Percentiles rank a stretch among this genome's conserved stretches.
Evolutionary conservation across 352 stramenopile species (phyloP).

Genomic region (Albugo candida): DNA sequence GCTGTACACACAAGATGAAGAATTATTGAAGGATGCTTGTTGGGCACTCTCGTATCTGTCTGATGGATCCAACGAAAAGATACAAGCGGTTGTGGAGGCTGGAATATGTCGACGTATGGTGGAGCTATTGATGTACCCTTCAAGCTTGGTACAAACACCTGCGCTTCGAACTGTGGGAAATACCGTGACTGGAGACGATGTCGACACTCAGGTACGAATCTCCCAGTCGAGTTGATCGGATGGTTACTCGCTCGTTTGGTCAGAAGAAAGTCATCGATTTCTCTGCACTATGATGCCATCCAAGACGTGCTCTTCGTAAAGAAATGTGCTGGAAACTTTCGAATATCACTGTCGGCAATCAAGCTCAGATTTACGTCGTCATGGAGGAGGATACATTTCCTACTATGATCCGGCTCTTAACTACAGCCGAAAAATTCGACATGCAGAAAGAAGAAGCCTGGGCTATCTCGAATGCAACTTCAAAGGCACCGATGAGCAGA

Average conservation of each 20-base stretch:
- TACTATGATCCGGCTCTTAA: conserved; percentile 90
- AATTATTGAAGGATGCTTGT: conserved; percentile 98
- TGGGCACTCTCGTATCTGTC: conserved; percentile 98
- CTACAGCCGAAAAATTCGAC: conserved; percentile 97
- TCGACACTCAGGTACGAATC: conserved; percentile 86
- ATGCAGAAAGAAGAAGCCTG: conserved; percentile 82
- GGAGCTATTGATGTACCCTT: conserved; percentile 83
- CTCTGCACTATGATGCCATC: conserved; percentile 87
- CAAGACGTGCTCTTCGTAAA: conserved; percentile 98
- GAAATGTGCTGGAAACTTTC: conserved; percentile 99
- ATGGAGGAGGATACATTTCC: conserved; percentile 96
- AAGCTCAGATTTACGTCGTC: conserved; percentile 97
- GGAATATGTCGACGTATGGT: conserved; percentile 93
- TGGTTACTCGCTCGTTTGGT: background rate
- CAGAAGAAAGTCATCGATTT: conserved; percentile 94
- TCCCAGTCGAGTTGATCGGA: background rate
- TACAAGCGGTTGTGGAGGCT: conserved; percentile 96
- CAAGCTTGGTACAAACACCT: conserved; percentile 64
- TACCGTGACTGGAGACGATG: conserved; percentile 98
- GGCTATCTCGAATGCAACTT: conserved; percentile 80
- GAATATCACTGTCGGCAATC: conserved; percentile 98
- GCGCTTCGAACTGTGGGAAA: conserved; percentile 87
- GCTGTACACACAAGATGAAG: conserved; percentile 95
- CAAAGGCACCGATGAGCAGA: conserved; percentile 85
- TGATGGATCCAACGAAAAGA: conserved; percentile 98